Conservation (phyloP, 1,284 basidiomycete genomes). For the Fomes fomentarius region DNA sequence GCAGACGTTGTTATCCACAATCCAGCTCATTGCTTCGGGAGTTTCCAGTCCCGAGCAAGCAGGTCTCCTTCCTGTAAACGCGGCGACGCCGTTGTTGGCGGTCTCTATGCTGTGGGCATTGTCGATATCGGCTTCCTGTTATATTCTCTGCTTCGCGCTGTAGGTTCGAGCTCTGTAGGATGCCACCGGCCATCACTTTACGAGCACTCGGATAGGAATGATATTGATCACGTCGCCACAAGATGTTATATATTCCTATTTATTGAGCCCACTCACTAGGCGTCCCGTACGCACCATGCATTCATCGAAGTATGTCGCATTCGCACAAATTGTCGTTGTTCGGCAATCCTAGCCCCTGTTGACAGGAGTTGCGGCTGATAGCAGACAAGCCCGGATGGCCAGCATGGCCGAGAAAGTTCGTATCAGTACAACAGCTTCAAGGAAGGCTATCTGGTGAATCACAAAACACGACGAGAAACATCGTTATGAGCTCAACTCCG, state of each 20-base stretch:
- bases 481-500: too few species aligned
- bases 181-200: not conserved
- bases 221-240: not conserved
- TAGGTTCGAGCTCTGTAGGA: not conserved
- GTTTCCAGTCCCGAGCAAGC: conserved; percentile 18
- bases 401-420: too few species aligned
- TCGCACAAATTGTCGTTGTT: too few species aligned
- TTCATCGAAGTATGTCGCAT: not conserved
- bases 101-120: conserved; percentile 5
- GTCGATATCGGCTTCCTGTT: conserved; percentile 1
- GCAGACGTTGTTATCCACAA: conserved; percentile 28
- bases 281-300: not conserved
- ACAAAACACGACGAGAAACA: too few species aligned
- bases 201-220: not conserved
- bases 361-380: too few species aligned
- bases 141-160: conserved; percentile 6
- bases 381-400: too few species aligned
- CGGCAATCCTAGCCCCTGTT: too few species aligned
- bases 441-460: too few species aligned
- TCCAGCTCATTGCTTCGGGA: conserved; percentile 21
- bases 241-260: conserved; percentile 9
- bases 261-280: not conserved
- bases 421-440: too few species aligned
- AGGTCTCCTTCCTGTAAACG: conserved; percentile 34
- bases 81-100: conserved; percentile 9